These are phyloP conservation scores for Grifola frondosa DNA, from an alignment of 1,284 basidiomycete genomes.

Conservation along the genomic window DNA sequence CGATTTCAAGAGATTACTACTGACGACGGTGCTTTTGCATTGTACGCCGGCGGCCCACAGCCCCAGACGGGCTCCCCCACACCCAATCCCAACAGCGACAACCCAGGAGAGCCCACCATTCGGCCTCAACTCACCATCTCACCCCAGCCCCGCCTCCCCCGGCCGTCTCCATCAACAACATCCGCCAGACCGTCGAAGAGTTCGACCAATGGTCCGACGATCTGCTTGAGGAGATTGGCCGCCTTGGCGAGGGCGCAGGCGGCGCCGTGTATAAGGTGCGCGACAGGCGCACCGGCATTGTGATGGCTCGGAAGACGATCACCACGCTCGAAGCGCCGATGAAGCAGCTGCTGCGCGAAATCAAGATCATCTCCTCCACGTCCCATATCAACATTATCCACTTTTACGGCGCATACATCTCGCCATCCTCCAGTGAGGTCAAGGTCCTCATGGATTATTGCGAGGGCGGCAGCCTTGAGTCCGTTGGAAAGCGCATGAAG, in stretches of 20 bases:
- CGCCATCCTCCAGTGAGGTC: slow-evolving; percentile 88
- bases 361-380: slow-evolving; percentile 86
- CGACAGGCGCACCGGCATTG: slow-evolving; percentile 70
- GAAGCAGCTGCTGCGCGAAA: slow-evolving; percentile 90
- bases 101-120: slow-evolving; percentile 54
- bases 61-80: slow-evolving; percentile 22
- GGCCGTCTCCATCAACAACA: slow-evolving; percentile 31
- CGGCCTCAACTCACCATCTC: slow-evolving; percentile 41
- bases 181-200: slow-evolving; percentile 35
- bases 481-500: slow-evolving; percentile 84
- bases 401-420: slow-evolving; percentile 95
- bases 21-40: slow-evolving; percentile 25
- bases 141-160: slow-evolving; percentile 25
- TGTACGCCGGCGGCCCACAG: slow-evolving; percentile 31
- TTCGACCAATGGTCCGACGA: slow-evolving; percentile 62
- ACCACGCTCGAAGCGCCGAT: slow-evolving; percentile 92
- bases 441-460: slow-evolving; percentile 96
- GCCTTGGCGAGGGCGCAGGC: slow-evolving; percentile 93
- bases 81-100: slow-evolving; percentile 37
- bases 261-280: slow-evolving; percentile 93
- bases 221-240: slow-evolving; percentile 68
- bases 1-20: slow-evolving; percentile 25
- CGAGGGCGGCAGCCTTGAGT: slow-evolving; percentile 88
- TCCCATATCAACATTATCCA: slow-evolving; percentile 87
- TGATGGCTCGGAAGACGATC: slow-evolving; percentile 97